Percentiles rank a stretch among this genome's conserved stretches.
Evolutionary conservation across 140 eudicot genomes (phyloP).

Genomic region (Flaveria floridana): DNA sequence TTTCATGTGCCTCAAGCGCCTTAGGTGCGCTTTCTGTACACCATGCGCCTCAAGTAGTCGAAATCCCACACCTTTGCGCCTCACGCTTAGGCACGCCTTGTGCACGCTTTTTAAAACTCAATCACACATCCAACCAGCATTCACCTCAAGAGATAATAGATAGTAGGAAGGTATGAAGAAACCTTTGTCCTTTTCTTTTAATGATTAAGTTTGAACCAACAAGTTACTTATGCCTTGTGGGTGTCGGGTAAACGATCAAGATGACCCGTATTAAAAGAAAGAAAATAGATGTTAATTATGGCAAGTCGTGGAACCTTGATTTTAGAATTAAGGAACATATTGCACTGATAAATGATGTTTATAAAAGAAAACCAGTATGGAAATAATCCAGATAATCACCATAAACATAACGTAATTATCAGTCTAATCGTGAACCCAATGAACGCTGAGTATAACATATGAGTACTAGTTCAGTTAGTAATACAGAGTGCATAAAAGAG

Average conservation of each 20-base stretch:
- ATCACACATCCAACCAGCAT: conserved; percentile 7
- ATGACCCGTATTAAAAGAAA: background rate
- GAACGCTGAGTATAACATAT: conserved; percentile 12
- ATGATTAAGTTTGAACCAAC: conserved; percentile 3
- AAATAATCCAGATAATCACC: conserved; percentile 20
- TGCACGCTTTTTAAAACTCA: too few species aligned
- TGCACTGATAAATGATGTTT: background rate
- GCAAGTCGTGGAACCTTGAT: background rate
- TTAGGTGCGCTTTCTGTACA: too few species aligned
- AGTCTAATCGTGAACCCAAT: conserved; percentile 14
- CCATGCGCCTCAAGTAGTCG: too few species aligned
- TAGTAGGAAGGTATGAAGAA: background rate
- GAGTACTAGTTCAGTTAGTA: conserved; percentile 20
- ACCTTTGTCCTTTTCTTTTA: background rate
- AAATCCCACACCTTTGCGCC: too few species aligned
- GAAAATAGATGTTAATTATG: conserved; percentile 3
- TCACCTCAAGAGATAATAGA: background rate
- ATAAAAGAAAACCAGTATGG: conserved; percentile 14
- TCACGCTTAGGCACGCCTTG: too few species aligned
- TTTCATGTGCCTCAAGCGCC: too few species aligned
- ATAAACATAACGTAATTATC: conserved; percentile 10
- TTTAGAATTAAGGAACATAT: conserved; percentile 1
- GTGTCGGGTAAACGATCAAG: background rate
- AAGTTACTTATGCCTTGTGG: conserved; percentile 6
- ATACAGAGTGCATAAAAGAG: conserved; percentile 20